A percentile compares a stretch with the other conserved stretches of the same genome.
Conservation (phyloP, 2,329 filamentous ascomycete species). For the Alternaria brassicae region DNA sequence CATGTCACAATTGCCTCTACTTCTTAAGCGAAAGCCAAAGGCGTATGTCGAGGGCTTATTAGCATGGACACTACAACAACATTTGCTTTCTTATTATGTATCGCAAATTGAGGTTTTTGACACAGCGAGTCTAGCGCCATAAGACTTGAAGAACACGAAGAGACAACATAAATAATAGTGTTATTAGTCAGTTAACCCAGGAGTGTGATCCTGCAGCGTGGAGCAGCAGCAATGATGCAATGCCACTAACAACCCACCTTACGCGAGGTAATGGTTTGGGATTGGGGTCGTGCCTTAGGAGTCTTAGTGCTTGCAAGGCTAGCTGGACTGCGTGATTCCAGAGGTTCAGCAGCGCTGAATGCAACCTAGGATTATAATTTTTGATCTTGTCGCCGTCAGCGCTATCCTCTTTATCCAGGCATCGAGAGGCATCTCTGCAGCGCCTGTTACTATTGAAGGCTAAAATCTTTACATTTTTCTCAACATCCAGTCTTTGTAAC, state of each 20-base stretch:
- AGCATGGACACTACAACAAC: constrained; percentile 4
- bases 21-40: constrained; percentile 6
- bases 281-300: constrained; percentile 10
- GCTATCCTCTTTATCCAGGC: constrained; percentile 9
- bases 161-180: constrained; percentile 9
- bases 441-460: constrained; percentile 11
- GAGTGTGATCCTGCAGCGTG: constrained; percentile 8
- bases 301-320: constrained; percentile 9
- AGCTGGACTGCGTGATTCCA: constrained; percentile 9
- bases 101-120: constrained; percentile 8
- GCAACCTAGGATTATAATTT: constrained; percentile 7
- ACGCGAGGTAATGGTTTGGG: constrained; percentile 11
- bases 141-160: constrained; percentile 12
- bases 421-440: constrained; percentile 8
- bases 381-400: constrained; percentile 8
- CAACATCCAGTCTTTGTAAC: constrained; percentile 10
- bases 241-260: constrained; percentile 11
- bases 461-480: constrained; percentile 11
- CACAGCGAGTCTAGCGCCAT: constrained; percentile 6
- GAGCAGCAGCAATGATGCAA: constrained; percentile 12
- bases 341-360: constrained; percentile 10
- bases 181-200: constrained; percentile 7
- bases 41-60: constrained; percentile 3
- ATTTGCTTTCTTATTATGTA: constrained; percentile 8
- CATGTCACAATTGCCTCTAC: constrained; percentile 8